Percentiles rank a stretch among this genome's conserved stretches.
Conservation (phyloP, 2,329 filamentous ascomycete genomes). For the Xylaria digitata region DNA sequence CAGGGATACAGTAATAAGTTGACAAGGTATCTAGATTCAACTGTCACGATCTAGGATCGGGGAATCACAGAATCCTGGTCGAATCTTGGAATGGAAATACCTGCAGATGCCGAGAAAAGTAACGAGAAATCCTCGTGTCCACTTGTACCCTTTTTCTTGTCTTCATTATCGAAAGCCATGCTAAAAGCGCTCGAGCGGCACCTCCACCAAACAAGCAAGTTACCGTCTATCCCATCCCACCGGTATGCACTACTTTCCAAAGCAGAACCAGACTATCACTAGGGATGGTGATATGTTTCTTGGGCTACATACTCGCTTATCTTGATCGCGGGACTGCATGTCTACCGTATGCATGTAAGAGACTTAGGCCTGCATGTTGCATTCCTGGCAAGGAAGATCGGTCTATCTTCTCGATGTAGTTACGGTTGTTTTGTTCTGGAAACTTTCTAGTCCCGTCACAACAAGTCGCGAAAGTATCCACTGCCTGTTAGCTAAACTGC, state of each 20-base stretch:
- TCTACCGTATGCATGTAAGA: conserved; percentile 35
- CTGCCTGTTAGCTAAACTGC: neutral
- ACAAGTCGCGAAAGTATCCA: conserved; percentile 15
- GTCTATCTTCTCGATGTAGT: conserved; percentile 27
- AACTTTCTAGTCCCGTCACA: conserved; percentile 15
- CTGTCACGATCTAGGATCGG: conserved; percentile 26
- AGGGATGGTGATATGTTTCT: conserved; percentile 23
- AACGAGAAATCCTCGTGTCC: conserved; percentile 2
- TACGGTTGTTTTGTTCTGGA: conserved; percentile 32
- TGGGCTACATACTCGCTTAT: conserved; percentile 36
- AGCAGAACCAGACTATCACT: conserved; percentile 23
- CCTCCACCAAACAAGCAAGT: conserved; percentile 5
- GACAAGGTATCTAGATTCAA: conserved; percentile 20
- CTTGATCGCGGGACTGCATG: conserved; percentile 35
- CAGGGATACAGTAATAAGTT: conserved; percentile 20
- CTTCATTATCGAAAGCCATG: neutral
- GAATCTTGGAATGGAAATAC: conserved; percentile 19
- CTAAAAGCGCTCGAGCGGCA: neutral
- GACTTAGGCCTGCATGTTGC: conserved; percentile 35
- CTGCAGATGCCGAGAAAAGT: conserved; percentile 25
- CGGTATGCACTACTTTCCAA: conserved; percentile 12
- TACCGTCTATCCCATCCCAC: conserved; percentile 5
- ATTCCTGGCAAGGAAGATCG: conserved; percentile 30
- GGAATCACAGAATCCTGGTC: conserved; percentile 26
- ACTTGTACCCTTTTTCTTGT: neutral